Percentiles rank a stretch among this genome's conserved stretches.
Evolutionary conservation across 2,329 filamentous ascomycete genomes (phyloP).

Genomic region (Cladosporium sphaerospermum): DNA sequence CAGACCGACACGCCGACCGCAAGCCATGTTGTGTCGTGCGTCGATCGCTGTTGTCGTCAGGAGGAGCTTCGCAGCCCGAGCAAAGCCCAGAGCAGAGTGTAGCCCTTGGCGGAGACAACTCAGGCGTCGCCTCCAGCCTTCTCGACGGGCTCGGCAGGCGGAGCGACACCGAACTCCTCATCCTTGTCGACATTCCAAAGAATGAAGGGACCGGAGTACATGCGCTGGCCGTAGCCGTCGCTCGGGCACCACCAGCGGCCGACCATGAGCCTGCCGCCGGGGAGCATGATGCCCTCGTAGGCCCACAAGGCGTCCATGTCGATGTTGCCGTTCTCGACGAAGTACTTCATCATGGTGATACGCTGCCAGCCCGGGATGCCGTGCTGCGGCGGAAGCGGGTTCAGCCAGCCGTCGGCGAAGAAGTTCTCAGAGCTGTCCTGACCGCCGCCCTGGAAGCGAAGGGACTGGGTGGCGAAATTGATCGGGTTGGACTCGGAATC

Average conservation of each 20-base stretch:
- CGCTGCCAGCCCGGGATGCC: constrained; percentile 49
- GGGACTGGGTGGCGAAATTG: constrained; percentile 6
- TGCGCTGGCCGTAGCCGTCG: constrained; percentile 21
- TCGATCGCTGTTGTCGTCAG: background rate
- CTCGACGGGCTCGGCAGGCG: no score
- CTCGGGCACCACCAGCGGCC: constrained; percentile 43
- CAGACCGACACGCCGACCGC: no score
- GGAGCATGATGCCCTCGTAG: constrained; percentile 44
- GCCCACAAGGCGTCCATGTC: constrained; percentile 38
- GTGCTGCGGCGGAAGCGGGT: constrained; percentile 43
- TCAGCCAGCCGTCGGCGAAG: constrained; percentile 42
- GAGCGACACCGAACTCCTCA: background rate
- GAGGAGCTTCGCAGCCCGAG: background rate
- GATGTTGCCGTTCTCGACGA: constrained; percentile 24
- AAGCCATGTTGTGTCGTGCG: background rate
- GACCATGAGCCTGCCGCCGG: constrained; percentile 41
- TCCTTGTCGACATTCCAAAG: constrained; percentile 35
- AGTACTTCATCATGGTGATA: constrained; percentile 51
- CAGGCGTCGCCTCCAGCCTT: no score
- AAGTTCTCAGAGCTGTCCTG: constrained; percentile 32
- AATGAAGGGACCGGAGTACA: constrained; percentile 38
- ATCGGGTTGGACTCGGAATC: background rate
- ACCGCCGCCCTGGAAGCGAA: constrained; percentile 36
- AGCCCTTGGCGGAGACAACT: no score
- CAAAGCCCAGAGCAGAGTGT: background rate